Conservation (phyloP, 2,329 filamentous ascomycete genomes). For the Periconia macrospinosa region DNA sequence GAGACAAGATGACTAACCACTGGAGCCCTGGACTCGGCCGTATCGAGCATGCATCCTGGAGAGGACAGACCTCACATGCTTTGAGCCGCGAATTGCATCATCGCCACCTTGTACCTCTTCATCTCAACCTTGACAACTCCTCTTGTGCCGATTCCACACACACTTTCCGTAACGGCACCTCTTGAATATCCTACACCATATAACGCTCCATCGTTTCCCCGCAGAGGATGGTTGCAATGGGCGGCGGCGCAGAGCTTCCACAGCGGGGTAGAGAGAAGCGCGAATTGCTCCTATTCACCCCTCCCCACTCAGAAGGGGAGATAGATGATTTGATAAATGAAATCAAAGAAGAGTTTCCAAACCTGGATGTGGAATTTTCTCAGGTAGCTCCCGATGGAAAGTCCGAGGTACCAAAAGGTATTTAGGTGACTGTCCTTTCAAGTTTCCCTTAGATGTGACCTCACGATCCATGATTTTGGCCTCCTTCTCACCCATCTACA, state of each 20-base stretch:
- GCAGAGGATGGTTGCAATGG: constrained; percentile 44
- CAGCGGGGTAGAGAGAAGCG: constrained; percentile 35
- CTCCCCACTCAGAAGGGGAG: constrained; percentile 43
- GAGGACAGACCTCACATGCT: background rate
- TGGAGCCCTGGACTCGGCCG: background rate
- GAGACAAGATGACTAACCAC: background rate
- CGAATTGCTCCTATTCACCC: constrained; percentile 45
- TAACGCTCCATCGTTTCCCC: background rate
- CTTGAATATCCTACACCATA: too few relatives aligned
- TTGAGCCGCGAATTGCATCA: background rate
- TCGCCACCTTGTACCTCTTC: background rate
- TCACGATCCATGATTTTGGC: background rate
- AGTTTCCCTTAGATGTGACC: background rate
- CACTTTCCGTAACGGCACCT: background rate
- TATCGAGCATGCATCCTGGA: background rate
- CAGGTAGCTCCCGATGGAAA: constrained; percentile 39
- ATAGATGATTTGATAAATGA: constrained; percentile 21
- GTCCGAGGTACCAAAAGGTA: constrained; percentile 48
- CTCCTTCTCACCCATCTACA: constrained; percentile 9
- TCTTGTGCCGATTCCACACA: background rate
- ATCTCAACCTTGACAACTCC: too few relatives aligned
- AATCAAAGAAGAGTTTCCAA: constrained; percentile 32
- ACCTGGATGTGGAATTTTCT: constrained; percentile 33
- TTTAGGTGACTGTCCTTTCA: background rate
- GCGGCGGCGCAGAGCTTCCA: constrained; percentile 43